Base-by-base conservation (phyloP, 1,284 basidiomycete species). In the Pseudozyma sp. region DNA sequence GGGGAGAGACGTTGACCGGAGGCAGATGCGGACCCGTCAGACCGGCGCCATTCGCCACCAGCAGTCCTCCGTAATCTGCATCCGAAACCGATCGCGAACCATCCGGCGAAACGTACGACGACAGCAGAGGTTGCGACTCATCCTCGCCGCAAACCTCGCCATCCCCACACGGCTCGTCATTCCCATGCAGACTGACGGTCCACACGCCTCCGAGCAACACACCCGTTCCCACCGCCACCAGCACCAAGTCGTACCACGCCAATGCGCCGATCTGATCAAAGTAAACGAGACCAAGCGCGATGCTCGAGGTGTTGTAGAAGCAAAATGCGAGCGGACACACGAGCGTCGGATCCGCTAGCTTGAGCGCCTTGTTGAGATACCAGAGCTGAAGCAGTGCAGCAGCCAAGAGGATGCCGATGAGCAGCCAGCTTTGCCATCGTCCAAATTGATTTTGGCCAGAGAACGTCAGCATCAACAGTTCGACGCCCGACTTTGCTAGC, bases 271-370 rank as follows among this genome's bases (percentile, higher is more conserved):
- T 89, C 83, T 98, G 94, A 84, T 96, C 88, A 84, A 94, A 98
- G 85, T 96, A 98, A 51, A 97, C 89, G 40, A 97, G 88, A 1
- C 81, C 82, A 0, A 84, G 67, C 6, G 78, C 77, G 53, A 84
- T 84, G 13, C 92, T 94, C 6, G 93, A 93, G 8, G 95, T 85
- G 81, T 97, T 97, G 86, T 97, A 98, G 84, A 94, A 94, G 85
- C 94, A 97, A 85, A 97, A 98, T 2, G 94, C 94, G 77, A 94
- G 89, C 30, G 95, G 95, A 85, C 94, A 97, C 45, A 97, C 92
- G 51, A 97, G 86, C 0, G 93, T 94, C 0, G 95, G 95, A 50
- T 81, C 79, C 17, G 81, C 79, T 43, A 95, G 87, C 40, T 91
- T 88, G 54, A 98, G 87, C 10, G 90, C 91, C 84, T 94, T 94